Conservation (phyloP, 192 early-diverging fungal species). For the Rhizoclosmatium sp. region DNA sequence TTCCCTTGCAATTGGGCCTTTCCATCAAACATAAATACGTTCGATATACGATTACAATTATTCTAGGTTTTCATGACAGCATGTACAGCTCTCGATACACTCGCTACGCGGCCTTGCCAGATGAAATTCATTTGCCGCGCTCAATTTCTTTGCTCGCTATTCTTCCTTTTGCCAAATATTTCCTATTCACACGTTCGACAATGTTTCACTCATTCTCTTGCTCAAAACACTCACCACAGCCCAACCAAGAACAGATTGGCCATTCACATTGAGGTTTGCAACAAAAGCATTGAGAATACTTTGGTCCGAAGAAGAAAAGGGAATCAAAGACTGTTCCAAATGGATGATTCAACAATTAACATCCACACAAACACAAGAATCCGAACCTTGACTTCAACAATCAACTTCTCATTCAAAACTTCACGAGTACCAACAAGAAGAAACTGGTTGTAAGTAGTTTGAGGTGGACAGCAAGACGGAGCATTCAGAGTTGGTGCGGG, state of each 20-base stretch:
- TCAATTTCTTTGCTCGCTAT: too few species aligned
- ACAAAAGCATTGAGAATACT: conserved; percentile 22
- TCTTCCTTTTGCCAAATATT: too few species aligned
- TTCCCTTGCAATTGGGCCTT: neutral
- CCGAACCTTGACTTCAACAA: conserved; percentile 21
- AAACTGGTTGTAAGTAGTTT: conserved; percentile 22
- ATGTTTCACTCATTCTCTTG: neutral
- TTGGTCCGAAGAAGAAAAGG: conserved; percentile 14
- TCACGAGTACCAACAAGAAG: conserved; percentile 18
- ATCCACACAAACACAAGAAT: too few species aligned
- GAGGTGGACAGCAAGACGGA: conserved; percentile 21
- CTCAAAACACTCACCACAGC: neutral
- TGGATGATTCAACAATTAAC: neutral
- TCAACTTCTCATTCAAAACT: conserved; percentile 23
- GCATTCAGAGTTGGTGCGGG: conserved; percentile 4
- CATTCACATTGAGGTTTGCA: neutral
- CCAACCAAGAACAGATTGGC: conserved; percentile 25
- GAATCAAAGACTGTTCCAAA: conserved; percentile 11
- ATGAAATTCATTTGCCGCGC: too few species aligned
- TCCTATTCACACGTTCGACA: too few species aligned
- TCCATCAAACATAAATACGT: neutral
- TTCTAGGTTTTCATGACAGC: too few species aligned
- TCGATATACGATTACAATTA: too few species aligned
- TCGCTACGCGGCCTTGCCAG: too few species aligned
- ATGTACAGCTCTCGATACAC: too few species aligned